These are phyloP conservation scores for Aspergillus quadrilineatus DNA, from an alignment of 2,329 filamentous ascomycete species.

Conservation along the genomic window DNA sequence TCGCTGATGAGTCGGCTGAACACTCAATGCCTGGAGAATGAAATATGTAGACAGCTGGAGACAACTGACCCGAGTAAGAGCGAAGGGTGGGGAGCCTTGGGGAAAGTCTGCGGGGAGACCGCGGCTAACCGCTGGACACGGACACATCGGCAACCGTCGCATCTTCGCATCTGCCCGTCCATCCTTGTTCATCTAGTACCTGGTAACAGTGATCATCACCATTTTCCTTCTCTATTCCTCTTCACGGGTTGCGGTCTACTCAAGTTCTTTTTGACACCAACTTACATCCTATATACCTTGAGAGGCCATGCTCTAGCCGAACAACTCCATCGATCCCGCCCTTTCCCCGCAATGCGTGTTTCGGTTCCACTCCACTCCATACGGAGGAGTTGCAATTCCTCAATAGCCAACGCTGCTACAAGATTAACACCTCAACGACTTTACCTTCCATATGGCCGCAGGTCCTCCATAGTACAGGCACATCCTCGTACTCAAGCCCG, in stretches of 20 bases:
- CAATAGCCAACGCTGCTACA: constrained; percentile 6
- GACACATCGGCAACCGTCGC: constrained; percentile 46
- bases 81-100: not conserved
- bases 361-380: constrained; percentile 36
- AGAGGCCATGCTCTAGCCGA: not conserved
- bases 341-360: constrained; percentile 36
- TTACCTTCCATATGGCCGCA: constrained; percentile 14
- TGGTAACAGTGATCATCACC: constrained; percentile 17
- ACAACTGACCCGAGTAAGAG: not conserved
- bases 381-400: constrained; percentile 26
- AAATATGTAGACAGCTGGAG: not conserved
- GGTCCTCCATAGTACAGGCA: constrained; percentile 10
- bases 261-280: not conserved
- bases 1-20: not conserved
- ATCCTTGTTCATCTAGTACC: constrained; percentile 10
- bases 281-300: not conserved
- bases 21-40: not conserved
- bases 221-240: not conserved
- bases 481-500: constrained; percentile 24
- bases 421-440: constrained; percentile 21
- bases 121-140: constrained; percentile 36
- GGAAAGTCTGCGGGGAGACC: not conserved
- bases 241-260: not conserved
- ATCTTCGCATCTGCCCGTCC: constrained; percentile 26
- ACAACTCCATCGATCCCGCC: constrained; percentile 7